Evolutionary conservation across 805 yeast species (phyloP).

Genomic region (Saccharomycopsis vini): DNA sequence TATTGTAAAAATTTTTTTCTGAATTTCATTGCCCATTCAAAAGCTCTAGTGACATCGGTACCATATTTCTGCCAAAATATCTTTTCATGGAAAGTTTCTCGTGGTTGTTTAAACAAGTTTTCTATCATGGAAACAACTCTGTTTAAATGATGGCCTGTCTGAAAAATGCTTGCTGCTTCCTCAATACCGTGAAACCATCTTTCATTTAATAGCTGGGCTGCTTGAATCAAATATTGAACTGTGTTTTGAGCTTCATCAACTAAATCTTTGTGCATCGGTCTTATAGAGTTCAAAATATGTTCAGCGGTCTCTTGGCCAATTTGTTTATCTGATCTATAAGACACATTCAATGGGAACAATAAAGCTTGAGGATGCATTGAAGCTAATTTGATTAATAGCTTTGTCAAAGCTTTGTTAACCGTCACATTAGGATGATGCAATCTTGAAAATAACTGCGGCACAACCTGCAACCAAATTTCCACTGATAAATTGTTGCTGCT

Average conservation of each 20-base stretch:
- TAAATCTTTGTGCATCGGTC: constrained; percentile 71
- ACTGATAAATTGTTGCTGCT: constrained; percentile 84
- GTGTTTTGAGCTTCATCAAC: constrained; percentile 92
- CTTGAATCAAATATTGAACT: constrained; percentile 87
- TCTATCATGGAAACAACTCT: constrained; percentile 88
- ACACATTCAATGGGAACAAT: constrained; percentile 91
- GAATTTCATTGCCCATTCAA: constrained; percentile 85
- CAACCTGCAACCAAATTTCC: constrained; percentile 91
- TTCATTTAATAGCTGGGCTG: constrained; percentile 95
- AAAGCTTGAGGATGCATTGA: constrained; percentile 96
- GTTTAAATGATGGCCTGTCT: constrained; percentile 90
- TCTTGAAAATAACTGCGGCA: constrained; percentile 92
- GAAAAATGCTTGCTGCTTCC: constrained; percentile 88
- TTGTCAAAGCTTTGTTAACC: constrained; percentile 72
- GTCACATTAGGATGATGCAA: constrained; percentile 89
- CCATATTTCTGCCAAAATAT: constrained; percentile 93
- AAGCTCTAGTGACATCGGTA: constrained; percentile 83
- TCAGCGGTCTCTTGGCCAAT: constrained; percentile 87
- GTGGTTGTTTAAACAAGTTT: constrained; percentile 78
- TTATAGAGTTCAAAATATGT: constrained; percentile 85
- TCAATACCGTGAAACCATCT: constrained; percentile 97
- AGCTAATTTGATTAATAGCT: constrained; percentile 78
- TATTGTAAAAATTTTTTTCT: constrained; percentile 75
- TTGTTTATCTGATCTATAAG: constrained; percentile 86
- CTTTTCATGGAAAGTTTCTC: constrained; percentile 84